A percentile compares a stretch with the other conserved stretches of the same genome.
These are phyloP conservation scores for Pseudodiploospora longispora DNA, from an alignment of 2,329 filamentous ascomycete species.

Conservation along the genomic window DNA sequence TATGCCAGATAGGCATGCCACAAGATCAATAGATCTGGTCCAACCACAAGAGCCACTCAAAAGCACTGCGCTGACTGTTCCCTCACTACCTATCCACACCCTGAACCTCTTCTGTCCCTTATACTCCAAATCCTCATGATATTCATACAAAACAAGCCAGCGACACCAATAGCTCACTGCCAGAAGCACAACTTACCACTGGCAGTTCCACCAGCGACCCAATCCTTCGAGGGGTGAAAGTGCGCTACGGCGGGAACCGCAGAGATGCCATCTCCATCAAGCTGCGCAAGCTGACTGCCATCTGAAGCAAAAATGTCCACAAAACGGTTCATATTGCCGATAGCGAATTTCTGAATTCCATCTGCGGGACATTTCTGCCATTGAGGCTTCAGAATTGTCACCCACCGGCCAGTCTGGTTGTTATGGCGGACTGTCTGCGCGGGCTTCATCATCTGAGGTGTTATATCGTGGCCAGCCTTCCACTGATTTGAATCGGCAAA, in stretches of 20 bases:
- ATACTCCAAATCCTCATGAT: too few relatives aligned
- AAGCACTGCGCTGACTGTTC: too few relatives aligned
- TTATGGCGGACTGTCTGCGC: conserved; percentile 69
- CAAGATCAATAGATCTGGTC: too few relatives aligned
- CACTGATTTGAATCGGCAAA: conserved; percentile 56
- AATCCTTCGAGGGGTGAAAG: conserved; percentile 80
- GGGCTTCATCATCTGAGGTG: conserved; percentile 59
- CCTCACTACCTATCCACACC: too few relatives aligned
- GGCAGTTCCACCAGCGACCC: conserved; percentile 86
- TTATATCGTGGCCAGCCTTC: conserved; percentile 50
- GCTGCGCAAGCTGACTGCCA: conserved; percentile 80
- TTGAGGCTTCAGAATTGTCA: conserved; percentile 73
- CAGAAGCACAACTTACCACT: conserved; percentile 91
- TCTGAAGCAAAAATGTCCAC: conserved; percentile 80
- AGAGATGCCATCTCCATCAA: conserved; percentile 83
- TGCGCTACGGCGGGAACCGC: conserved; percentile 89
- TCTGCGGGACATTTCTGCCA: conserved; percentile 80
- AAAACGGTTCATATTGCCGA: conserved; percentile 97
- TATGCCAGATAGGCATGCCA: too few relatives aligned
- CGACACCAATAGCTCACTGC: conserved; percentile 44
- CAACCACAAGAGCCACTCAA: too few relatives aligned
- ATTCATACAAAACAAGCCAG: too few relatives aligned
- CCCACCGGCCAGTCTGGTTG: conserved; percentile 92
- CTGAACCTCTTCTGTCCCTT: too few relatives aligned
- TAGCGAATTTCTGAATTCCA: conserved; percentile 77